Percentiles rank a stretch among this genome's conserved stretches.
Evolutionary conservation across 1,284 basidiomycete genomes (phyloP).

Genomic region (Fomitopsis pinicola): DNA sequence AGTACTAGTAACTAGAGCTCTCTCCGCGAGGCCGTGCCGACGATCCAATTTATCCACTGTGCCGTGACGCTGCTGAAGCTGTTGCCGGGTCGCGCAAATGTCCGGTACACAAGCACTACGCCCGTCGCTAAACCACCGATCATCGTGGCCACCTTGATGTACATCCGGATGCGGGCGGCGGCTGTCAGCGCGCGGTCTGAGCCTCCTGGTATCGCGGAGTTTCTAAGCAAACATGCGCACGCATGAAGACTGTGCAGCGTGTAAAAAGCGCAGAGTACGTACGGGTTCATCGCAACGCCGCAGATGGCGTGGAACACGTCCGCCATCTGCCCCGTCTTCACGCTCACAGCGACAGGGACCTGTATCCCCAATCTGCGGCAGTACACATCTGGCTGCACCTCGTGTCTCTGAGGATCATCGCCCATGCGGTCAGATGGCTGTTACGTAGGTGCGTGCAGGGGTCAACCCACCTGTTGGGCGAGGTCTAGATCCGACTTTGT

Average conservation of each 20-base stretch:
- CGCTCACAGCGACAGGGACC: constrained; percentile 88
- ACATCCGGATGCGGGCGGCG: constrained; percentile 61
- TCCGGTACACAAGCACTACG: constrained; percentile 64
- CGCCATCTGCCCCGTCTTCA: constrained; percentile 82
- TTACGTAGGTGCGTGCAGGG: not conserved
- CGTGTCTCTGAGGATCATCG: constrained; percentile 66
- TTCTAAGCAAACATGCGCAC: constrained; percentile 30
- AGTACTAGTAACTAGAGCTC: constrained; percentile 23
- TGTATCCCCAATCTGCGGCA: constrained; percentile 81
- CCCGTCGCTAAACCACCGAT: constrained; percentile 69
- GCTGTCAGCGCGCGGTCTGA: constrained; percentile 69
- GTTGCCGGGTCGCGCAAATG: constrained; percentile 56
- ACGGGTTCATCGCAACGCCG: constrained; percentile 84
- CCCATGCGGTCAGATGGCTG: not conserved
- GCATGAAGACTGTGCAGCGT: constrained; percentile 6
- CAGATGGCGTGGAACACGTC: constrained; percentile 88
- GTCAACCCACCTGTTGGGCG: constrained; percentile 73
- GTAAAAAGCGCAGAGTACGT: constrained; percentile 16
- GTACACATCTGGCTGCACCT: constrained; percentile 98
- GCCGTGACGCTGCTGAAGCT: constrained; percentile 47
- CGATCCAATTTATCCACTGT: constrained; percentile 57
- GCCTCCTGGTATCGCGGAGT: constrained; percentile 73
- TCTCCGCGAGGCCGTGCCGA: constrained; percentile 40
- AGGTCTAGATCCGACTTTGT: constrained; percentile 98
- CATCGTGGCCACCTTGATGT: constrained; percentile 64